Evolutionary conservation across 345 rosid species (phyloP).

Genomic region (Pseudoturritis turrita): DNA sequence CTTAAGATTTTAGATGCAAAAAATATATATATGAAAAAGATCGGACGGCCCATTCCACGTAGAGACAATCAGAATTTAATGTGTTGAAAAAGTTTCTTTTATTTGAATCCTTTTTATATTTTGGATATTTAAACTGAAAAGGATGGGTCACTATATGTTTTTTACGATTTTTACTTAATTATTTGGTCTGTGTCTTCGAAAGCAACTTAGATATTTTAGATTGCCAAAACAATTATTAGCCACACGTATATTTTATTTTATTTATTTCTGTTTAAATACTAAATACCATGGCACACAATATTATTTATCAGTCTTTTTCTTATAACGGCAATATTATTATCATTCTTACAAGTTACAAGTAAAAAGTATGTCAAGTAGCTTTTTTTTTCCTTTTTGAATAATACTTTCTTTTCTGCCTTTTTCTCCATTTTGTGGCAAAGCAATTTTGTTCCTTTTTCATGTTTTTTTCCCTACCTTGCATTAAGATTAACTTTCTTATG

Average conservation of each 20-base stretch:
- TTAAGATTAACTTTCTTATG: not conserved
- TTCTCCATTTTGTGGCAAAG: slow-evolving; percentile 3
- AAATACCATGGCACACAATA: not conserved
- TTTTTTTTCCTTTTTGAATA: slow-evolving; percentile 16
- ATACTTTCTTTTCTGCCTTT: slow-evolving; percentile 18
- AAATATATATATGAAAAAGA: not conserved
- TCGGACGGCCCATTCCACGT: slow-evolving; percentile 22
- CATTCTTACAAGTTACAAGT: not conserved
- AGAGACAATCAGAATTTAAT: slow-evolving; percentile 20
- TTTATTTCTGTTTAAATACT: not conserved
- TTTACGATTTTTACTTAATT: slow-evolving; percentile 11
- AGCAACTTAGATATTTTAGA: slow-evolving; percentile 46
- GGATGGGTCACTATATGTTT: slow-evolving; percentile 17
- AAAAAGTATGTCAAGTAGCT: slow-evolving; percentile 15
- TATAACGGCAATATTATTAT: not conserved
- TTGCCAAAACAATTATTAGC: slow-evolving; percentile 3
- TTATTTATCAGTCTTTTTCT: not conserved
- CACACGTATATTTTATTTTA: slow-evolving; percentile 10
- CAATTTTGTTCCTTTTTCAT: not conserved
- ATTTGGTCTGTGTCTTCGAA: slow-evolving; percentile 28
- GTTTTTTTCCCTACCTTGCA: not conserved
- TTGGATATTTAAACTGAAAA: slow-evolving; percentile 18
- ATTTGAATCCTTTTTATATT: slow-evolving; percentile 4
- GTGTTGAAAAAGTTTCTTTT: slow-evolving; percentile 14
- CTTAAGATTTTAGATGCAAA: not conserved